A percentile compares a stretch with the other conserved stretches of the same genome.
Conservation (phyloP, 2,329 filamentous ascomycete genomes). For the Cordyceps javanica region DNA sequence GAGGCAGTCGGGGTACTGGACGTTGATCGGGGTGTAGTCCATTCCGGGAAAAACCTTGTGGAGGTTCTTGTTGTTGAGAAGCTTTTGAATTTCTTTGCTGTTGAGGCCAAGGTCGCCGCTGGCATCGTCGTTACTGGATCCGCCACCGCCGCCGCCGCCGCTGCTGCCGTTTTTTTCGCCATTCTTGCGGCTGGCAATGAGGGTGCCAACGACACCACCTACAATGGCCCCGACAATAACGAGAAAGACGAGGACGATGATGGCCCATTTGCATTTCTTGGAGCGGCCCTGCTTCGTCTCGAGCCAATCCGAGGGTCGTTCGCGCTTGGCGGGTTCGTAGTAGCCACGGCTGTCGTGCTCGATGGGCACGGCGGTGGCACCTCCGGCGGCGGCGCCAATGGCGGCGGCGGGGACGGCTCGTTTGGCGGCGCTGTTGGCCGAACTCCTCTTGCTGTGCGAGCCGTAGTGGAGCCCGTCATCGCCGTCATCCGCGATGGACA, state of each 20-base stretch:
- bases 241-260: constrained; percentile 57
- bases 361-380: constrained; percentile 37
- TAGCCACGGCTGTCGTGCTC: constrained; percentile 21
- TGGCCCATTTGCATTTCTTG: constrained; percentile 64
- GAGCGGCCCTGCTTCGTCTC: constrained; percentile 51
- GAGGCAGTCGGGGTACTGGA: constrained; percentile 82
- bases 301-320: constrained; percentile 62
- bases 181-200: constrained; percentile 51
- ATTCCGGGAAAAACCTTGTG: constrained; percentile 94
- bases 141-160: not conserved
- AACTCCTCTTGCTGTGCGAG: constrained; percentile 40
- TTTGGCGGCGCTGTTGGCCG: constrained; percentile 55
- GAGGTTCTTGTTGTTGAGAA: constrained; percentile 74
- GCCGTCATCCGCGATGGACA: constrained; percentile 78
- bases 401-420: constrained; percentile 24
- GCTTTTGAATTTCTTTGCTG: constrained; percentile 70
- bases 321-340: constrained; percentile 34
- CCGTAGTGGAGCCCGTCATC: constrained; percentile 70
- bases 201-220: constrained; percentile 67
- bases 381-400: constrained; percentile 35
- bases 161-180: constrained; percentile 16
- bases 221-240: constrained; percentile 65
- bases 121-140: constrained; percentile 17
- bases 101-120: constrained; percentile 61
- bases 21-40: constrained; percentile 89